Base-by-base conservation (phyloP, 352 stramenopile species). In the Thalassiosira mediterranea region DNA sequence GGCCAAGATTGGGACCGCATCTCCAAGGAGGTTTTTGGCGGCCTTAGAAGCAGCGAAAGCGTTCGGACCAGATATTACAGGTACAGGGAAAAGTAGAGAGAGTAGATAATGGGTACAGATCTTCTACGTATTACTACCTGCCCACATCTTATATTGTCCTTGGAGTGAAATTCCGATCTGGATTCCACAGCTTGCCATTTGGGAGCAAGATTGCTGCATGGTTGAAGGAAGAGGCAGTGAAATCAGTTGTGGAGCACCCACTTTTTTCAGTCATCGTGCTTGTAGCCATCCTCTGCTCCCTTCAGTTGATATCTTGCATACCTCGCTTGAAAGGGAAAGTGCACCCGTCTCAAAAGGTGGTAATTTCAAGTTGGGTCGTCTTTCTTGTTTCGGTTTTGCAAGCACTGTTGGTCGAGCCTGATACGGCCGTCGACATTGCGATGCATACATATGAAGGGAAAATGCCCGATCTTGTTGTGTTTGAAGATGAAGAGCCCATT, bases 371-470 rank as follows among this genome's bases (percentile, higher is more conserved):
- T 15, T 78, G 42, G 34, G 23, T 78, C 4, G 15, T 83, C 28
- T 13, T 79, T 28, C n/a, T 77, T 49, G 63, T 77, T 34, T 76
- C 69, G 1, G 56, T 77, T 21, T 56, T 80, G 21, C 76, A 81
- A 81, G 51, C 64, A 58, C 25, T 71, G 8, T 61, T 76, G 58
- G 63, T 86, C 7, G 72, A 86, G 21, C 78, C 78, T 26, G 63
- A 81, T 47, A 51, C 28, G 17, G 59, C 34, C 11, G 51, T 83
- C 15, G 78, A 86, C 65, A 21, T 64, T 57, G 64, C 62, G 19
- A 77, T 86, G 66, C 77, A 86, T 71, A 57, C 34, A 8, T 71
- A 74, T 34, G 68, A 83, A 56, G 78, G 78, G 19, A 83, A 75
- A 23, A 46, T 84, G 4, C 73, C 72, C 25, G 68, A 83, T 70